These are phyloP conservation scores for Pythium myriotylum DNA, from an alignment of 352 stramenopile species.

Conservation along the genomic window DNA sequence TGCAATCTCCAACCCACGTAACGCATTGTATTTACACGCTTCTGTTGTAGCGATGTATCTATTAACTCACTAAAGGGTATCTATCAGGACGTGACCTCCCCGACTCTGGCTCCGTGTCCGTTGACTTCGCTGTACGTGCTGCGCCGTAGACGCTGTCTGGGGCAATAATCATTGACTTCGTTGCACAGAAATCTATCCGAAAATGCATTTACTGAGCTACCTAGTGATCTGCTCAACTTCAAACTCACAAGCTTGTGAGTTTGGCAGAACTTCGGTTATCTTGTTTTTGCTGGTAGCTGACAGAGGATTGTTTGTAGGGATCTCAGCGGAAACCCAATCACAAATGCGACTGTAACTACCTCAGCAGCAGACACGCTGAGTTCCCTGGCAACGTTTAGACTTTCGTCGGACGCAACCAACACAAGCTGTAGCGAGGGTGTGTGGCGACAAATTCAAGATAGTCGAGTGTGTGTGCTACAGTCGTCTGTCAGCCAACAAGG, in stretches of 20 bases:
- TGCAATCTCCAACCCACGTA: too few species aligned
- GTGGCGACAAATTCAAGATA: constrained; percentile 2
- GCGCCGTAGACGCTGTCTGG: too few species aligned
- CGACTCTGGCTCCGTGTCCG: constrained; percentile 22
- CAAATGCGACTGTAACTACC: constrained; percentile 5
- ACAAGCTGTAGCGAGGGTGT: neutral
- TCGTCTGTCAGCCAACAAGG: neutral
- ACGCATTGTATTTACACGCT: constrained; percentile 1
- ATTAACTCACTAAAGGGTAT: constrained; percentile 35
- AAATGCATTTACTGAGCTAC: constrained; percentile 7
- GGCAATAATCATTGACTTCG: neutral
- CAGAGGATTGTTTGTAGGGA: constrained; percentile 7
- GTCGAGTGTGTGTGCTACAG: neutral
- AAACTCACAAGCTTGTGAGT: neutral
- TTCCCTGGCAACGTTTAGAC: neutral
- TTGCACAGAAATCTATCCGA: constrained; percentile 7
- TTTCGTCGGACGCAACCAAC: neutral
- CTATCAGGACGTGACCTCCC: constrained; percentile 33
- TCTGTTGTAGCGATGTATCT: constrained; percentile 40
- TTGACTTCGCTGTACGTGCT: constrained; percentile 42
- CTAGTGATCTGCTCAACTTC: neutral
- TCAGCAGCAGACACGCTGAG: neutral
- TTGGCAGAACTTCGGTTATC: too few species aligned
- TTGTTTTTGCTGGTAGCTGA: too few species aligned
- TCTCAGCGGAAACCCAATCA: constrained; percentile 14